Conservation (phyloP, 306 rosid genomes). For the Arachis stenosperma region DNA sequence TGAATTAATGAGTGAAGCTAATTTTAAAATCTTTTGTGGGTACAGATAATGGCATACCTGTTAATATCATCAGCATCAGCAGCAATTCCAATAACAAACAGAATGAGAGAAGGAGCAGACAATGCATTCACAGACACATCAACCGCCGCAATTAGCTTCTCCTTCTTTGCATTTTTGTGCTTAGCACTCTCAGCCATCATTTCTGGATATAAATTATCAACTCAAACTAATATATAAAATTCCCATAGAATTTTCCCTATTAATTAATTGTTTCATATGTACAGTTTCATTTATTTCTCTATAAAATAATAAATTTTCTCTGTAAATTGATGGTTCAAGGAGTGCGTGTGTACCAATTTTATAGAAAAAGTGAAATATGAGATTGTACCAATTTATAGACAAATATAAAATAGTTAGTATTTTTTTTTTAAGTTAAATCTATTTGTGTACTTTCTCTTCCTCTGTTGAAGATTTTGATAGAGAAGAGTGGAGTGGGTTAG, state of each 20-base stretch:
- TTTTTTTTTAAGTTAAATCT: neutral
- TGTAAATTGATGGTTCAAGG: slow-evolving; percentile 25
- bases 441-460: slow-evolving; percentile 24
- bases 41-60: slow-evolving; percentile 70
- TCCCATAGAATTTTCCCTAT: neutral
- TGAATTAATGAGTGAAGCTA: neutral
- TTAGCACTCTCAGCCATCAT: slow-evolving; percentile 53
- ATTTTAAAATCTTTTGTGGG: neutral
- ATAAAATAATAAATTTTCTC: neutral
- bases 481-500: neutral
- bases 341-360: neutral
- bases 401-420: neutral
- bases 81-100: slow-evolving; percentile 57
- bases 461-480: neutral
- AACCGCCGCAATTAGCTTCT: slow-evolving; percentile 61
- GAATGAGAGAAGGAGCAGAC: slow-evolving; percentile 52
- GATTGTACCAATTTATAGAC: neutral
- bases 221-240: slow-evolving; percentile 50
- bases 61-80: slow-evolving; percentile 73
- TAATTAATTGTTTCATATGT: slow-evolving; percentile 2
- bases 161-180: slow-evolving; percentile 59
- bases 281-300: neutral
- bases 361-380: slow-evolving; percentile 3
- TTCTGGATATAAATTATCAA: slow-evolving; percentile 58
- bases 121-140: slow-evolving; percentile 59